Base-by-base conservation (phyloP, 768 basidiomycete species). In the Cyathus striatus region DNA sequence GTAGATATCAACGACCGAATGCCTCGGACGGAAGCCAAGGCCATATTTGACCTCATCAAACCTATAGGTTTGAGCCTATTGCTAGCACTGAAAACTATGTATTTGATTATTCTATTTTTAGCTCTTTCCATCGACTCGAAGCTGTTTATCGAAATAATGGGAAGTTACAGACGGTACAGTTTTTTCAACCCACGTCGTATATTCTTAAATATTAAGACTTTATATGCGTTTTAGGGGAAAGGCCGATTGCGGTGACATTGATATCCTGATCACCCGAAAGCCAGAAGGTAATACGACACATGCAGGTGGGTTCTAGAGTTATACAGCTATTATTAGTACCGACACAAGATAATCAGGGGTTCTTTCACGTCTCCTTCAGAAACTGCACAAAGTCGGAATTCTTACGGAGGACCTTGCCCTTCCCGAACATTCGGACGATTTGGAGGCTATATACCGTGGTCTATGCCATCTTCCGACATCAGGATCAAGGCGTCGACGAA, bases 1-100 rank as follows among this genome's bases (percentile, higher is more conserved):
- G n/a, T 34, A 82, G 92, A 95, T 60, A 83, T 97, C 35, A 90
- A 90, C 52, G 61, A 69, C 40, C 78, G 93, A 17, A 96, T 97
- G 75, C 88, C 91, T 2, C 75, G 93, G 21, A 70, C 68, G 30
- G 93, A 97, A 60, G 90, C 87, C 5, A 70, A 71, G 42, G 72
- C 67, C 12, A 79, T 96, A 13, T 94, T 83, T 51, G 74, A 83
- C 6, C 58, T 75, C 21, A 87, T 96, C 46, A 79, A 80, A 56
- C 73, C 75, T 2, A 75, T 83, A 46, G 89, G 91, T 86, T 51
- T n/a, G n/a, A n/a, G n/a, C n/a, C n/a, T n/a, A 38, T 65, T 46
- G 17, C 27, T 33, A 17, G 33, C 23, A 32, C 39, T 17, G 17
- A 9, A 24, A 32, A 36, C 32, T 39, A 39, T 27, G n/a, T 40